Conservation (phyloP, 441 rosid species). For the Populus tomentosa region DNA sequence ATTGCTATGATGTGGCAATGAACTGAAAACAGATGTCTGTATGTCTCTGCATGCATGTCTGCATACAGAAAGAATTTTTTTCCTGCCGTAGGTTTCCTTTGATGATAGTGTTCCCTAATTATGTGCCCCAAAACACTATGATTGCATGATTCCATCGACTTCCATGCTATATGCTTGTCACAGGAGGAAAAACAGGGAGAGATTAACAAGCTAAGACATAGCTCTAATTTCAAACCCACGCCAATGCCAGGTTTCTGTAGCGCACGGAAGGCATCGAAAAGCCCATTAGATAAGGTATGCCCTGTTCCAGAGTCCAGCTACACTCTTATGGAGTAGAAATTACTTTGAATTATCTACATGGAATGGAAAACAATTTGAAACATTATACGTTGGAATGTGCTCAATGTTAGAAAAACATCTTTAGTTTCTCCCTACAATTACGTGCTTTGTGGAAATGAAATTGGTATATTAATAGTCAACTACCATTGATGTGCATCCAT, state of each 20-base stretch:
- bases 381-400: not conserved
- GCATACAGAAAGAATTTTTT: not conserved
- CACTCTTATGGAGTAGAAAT: not conserved
- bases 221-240: conserved; percentile 43
- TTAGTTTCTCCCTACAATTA: not conserved
- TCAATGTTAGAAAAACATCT: not conserved
- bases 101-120: not conserved
- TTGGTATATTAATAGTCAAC: conserved; percentile 12
- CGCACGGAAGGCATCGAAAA: conserved; percentile 33
- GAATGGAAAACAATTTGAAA: not conserved
- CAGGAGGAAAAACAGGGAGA: conserved; percentile 55
- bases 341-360: not conserved
- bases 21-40: not conserved
- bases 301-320: not conserved
- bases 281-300: conserved; percentile 44
- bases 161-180: conserved; percentile 15
- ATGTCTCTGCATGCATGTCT: not conserved
- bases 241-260: conserved; percentile 43
- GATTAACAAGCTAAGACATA: conserved; percentile 37
- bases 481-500: not conserved
- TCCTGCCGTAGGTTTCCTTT: not conserved
- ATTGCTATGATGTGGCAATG: not conserved
- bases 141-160: not conserved
- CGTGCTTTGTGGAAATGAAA: not conserved
- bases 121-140: not conserved